phyloP scores from a whole-genome alignment of 2,329 filamentous ascomycete species.

The Tolypocladium pustulatum region DNA sequence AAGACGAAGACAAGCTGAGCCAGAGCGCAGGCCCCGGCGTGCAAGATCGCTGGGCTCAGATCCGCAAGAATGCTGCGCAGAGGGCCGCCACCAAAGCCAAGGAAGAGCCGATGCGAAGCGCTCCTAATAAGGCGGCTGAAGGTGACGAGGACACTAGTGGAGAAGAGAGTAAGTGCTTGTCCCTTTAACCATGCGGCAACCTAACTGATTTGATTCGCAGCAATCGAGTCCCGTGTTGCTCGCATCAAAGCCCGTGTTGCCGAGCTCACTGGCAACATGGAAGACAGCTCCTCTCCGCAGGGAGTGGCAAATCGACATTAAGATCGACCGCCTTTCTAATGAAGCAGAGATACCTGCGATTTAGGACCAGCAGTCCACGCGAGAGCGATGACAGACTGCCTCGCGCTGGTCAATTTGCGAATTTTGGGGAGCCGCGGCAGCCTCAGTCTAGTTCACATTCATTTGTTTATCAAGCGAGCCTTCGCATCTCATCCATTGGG shows the following conservation, averaged over 20 bases:
- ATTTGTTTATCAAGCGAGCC: conserved; percentile 2
- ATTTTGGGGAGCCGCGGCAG: background rate
- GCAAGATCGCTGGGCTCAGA: conserved; percentile 87
- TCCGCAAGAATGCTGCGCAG: conserved; percentile 86
- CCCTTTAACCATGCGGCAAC: background rate
- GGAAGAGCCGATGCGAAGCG: conserved; percentile 49
- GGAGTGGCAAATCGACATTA: conserved; percentile 12
- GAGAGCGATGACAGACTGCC: background rate
- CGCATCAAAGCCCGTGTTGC: conserved; percentile 97
- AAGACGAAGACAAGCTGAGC: conserved; percentile 21
- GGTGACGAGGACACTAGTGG: conserved; percentile 84
- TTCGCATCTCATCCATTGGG: conserved; percentile 3
- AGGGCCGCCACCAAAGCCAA: conserved; percentile 56
- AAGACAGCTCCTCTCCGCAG: conserved; percentile 34
- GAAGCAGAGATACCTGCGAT: background rate
- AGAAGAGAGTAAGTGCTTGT: conserved; percentile 71
- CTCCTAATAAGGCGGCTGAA: conserved; percentile 46
- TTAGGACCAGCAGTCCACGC: background rate
- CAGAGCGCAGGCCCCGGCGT: conserved; percentile 23
- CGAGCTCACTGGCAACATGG: conserved; percentile 81
- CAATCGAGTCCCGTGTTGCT: conserved; percentile 91
- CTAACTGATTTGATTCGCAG: conserved; percentile 33
- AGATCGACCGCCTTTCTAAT: conserved; percentile 4
- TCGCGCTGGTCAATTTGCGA: background rate
- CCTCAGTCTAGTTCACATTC: background rate